phyloP scores from a whole-genome alignment of 176 grass and related monocot species.

The Juncus effusus region DNA sequence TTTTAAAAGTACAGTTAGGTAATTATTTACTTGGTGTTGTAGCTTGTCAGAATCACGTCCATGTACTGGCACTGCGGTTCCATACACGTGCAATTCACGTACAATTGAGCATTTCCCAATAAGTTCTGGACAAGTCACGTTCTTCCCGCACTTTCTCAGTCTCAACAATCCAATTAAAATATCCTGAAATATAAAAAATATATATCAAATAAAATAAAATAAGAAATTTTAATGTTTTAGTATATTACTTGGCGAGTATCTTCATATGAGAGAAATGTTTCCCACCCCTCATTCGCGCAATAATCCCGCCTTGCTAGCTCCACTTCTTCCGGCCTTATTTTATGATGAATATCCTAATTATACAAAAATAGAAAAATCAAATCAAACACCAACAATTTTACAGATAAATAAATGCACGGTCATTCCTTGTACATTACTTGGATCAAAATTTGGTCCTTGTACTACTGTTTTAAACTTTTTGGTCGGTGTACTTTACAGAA shows the following conservation, averaged over 20 bases:
- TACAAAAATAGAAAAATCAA: background rate
- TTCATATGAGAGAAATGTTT: slow-evolving; percentile 97
- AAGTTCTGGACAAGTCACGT: slow-evolving; percentile 90
- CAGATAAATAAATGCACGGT: too few species aligned
- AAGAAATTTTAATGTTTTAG: slow-evolving; percentile 3
- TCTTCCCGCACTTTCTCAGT: slow-evolving; percentile 74
- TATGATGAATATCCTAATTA: slow-evolving; percentile 83
- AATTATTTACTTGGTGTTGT: slow-evolving; percentile 72
- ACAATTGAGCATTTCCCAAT: slow-evolving; percentile 87
- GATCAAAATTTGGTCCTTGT: too few species aligned
- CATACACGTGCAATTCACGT: slow-evolving; percentile 96
- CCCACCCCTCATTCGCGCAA: slow-evolving; percentile 97
- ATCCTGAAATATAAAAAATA: slow-evolving; percentile 54
- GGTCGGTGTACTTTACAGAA: too few species aligned
- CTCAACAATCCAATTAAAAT: slow-evolving; percentile 82
- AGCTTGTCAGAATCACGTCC: slow-evolving; percentile 80
- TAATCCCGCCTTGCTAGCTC: slow-evolving; percentile 91
- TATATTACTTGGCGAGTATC: slow-evolving; percentile 79
- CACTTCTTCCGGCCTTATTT: slow-evolving; percentile 93
- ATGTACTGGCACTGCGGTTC: slow-evolving; percentile 96
- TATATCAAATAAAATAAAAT: slow-evolving; percentile 15
- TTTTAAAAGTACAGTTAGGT: background rate
- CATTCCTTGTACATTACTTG: too few species aligned
- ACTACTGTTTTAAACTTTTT: too few species aligned
- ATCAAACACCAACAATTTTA: too few species aligned